phyloP scores from a whole-genome alignment of 1,284 basidiomycete genomes.

The Porogramme epimiltina region DNA sequence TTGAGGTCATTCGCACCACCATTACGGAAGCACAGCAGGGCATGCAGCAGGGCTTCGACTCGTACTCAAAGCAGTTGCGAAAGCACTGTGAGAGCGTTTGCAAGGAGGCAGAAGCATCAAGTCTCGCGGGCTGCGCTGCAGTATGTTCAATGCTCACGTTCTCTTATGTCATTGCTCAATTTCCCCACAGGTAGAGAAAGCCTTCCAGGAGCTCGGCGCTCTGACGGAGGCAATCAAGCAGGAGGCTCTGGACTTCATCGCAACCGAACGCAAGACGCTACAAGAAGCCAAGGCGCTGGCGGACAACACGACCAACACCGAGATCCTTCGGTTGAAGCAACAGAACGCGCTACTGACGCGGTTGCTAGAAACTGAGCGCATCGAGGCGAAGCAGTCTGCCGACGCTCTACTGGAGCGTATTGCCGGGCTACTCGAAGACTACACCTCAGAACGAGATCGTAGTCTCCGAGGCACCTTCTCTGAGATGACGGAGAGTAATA shows the following conservation, averaged over 20 bases:
- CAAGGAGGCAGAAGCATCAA: constrained; percentile 44
- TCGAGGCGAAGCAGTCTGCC: constrained; percentile 65
- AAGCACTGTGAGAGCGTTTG: constrained; percentile 50
- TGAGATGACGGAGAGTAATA: constrained; percentile 58
- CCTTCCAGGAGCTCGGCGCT: constrained; percentile 50
- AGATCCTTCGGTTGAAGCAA: constrained; percentile 65
- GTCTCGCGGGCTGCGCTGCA: constrained; percentile 44
- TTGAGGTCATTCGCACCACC: constrained; percentile 46
- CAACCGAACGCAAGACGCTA: constrained; percentile 54
- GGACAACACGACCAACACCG: constrained; percentile 53
- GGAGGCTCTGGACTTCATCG: constrained; percentile 60
- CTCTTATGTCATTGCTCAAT: not conserved
- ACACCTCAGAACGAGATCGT: constrained; percentile 68
- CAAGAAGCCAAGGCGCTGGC: constrained; percentile 53
- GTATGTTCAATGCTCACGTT: constrained; percentile 26
- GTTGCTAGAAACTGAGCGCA: constrained; percentile 68
- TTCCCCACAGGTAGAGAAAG: constrained; percentile 49
- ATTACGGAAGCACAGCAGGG: constrained; percentile 55
- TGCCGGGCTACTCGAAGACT: constrained; percentile 70
- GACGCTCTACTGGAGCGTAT: constrained; percentile 75
- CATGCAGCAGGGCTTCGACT: constrained; percentile 52
- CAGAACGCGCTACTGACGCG: constrained; percentile 73
- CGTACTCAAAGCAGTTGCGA: constrained; percentile 57
- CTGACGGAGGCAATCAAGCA: constrained; percentile 63
- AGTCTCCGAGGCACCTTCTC: constrained; percentile 65